Percentiles rank a stretch among this genome's conserved stretches.
Conservation (phyloP, 495 filamentous ascomycete genomes). For the Xylaria telfairii region DNA sequence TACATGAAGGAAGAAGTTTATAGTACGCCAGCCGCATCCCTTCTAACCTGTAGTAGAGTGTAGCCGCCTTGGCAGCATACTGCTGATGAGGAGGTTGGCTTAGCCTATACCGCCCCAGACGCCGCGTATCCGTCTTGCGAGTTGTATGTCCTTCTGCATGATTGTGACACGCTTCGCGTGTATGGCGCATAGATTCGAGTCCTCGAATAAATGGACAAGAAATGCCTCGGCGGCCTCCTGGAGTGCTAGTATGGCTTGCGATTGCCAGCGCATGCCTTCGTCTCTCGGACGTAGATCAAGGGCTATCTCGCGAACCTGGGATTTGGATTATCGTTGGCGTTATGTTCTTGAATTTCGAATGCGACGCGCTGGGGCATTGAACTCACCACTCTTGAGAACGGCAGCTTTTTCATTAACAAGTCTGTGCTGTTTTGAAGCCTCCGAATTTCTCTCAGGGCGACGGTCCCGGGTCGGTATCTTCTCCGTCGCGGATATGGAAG, state of each 20-base stretch:
- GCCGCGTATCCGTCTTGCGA: slow-evolving; percentile 81
- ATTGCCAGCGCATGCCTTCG: slow-evolving; percentile 84
- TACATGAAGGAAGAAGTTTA: neutral
- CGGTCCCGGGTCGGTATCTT: slow-evolving; percentile 84
- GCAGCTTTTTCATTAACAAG: slow-evolving; percentile 78
- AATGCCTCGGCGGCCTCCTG: slow-evolving; percentile 95
- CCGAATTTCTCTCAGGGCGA: slow-evolving; percentile 86
- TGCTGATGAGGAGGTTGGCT: neutral
- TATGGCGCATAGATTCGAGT: slow-evolving; percentile 92
- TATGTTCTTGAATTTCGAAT: neutral
- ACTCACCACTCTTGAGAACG: slow-evolving; percentile 83
- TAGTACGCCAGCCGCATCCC: neutral
- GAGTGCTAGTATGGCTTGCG: slow-evolving; percentile 84
- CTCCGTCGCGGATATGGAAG: slow-evolving; percentile 65
- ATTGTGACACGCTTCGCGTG: slow-evolving; percentile 97
- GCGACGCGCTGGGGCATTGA: neutral
- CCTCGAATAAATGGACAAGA: slow-evolving; percentile 92
- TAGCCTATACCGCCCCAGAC: slow-evolving; percentile 59
- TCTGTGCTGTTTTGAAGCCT: slow-evolving; percentile 83
- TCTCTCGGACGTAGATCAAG: slow-evolving; percentile 56
- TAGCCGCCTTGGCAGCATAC: neutral
- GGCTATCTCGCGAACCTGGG: slow-evolving; percentile 83
- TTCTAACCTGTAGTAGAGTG: neutral
- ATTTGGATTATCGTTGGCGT: slow-evolving; percentile 26
- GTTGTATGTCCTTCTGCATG: slow-evolving; percentile 96